Evolutionary conservation across 257 asterid species (phyloP), one percentile per base, ranked within the genome.

Genomic region (Nemophila menziesii): DNA sequence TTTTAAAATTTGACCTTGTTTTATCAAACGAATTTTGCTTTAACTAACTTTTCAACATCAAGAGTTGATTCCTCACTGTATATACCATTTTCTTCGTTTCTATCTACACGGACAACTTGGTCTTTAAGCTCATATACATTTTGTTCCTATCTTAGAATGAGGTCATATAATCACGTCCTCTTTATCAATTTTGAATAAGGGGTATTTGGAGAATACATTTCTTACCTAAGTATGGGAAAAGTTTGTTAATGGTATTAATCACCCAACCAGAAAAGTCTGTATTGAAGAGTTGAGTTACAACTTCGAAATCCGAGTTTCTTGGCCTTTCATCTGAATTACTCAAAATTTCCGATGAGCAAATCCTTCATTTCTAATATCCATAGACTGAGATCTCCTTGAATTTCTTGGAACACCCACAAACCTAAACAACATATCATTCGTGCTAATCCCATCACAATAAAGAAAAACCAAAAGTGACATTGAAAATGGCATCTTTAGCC

Each of bases 401-500:
- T 49, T 53, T 42, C 42, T 38, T 34, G 74, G 46, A 46, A 63
- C 44, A 41, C 56, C 51, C 33, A 45, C 64, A 46, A 46, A 56
- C 43, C 56, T 40, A 17, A 17, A 39, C 40, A 56, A 62, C 49
- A 23, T 39, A 58, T 42, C 43, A 24, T 46, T 57, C 41, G 6
- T 29, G 53, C 51, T 52, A n/a, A 19, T 47, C 26, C 17, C 26
- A 44, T 59, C 74, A 58, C 22, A 39, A 55, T 27, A 76, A 20
- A 24, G 82, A 73, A 70, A 84, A 89, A 13, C 92, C 86, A 41
- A 89, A 73, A 70, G 79, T 89, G 54, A 84, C 85, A 72, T 78
- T 74, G 51, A 89, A 56, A 16, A 48, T 26, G 5, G 96, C 95
- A 44, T 84, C 95, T 66, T 76, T 74, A 56, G 92, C 94, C 68